These are phyloP conservation scores for Aspergillus egyptiacus DNA, from an alignment of 495 filamentous ascomycete species.

Conservation along the genomic window DNA sequence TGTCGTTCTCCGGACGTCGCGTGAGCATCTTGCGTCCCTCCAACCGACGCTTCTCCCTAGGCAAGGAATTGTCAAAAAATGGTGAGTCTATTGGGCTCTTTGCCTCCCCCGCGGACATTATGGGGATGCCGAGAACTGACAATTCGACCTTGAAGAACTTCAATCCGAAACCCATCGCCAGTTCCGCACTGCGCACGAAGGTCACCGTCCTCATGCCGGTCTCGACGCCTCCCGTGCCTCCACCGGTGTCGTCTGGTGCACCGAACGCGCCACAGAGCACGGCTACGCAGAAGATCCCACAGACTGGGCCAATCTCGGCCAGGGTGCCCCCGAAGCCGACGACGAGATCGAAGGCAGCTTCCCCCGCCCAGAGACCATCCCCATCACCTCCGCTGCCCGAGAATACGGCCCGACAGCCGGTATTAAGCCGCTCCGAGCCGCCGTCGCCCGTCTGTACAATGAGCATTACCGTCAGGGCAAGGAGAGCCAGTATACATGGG, in stretches of 20 bases:
- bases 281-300: slow-evolving; percentile 77
- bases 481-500: slow-evolving; percentile 90
- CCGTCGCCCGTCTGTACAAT: slow-evolving; percentile 92
- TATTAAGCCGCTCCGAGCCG: slow-evolving; percentile 82
- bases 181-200: slow-evolving; percentile 80
- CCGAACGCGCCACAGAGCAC: slow-evolving; percentile 71
- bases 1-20: slow-evolving; percentile 49
- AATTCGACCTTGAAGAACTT: slow-evolving; percentile 49
- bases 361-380: slow-evolving; percentile 72
- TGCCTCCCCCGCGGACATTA: neutral
- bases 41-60: slow-evolving; percentile 32
- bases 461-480: slow-evolving; percentile 84
- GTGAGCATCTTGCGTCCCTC: slow-evolving; percentile 42
- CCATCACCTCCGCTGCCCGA: slow-evolving; percentile 66
- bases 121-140: too few species aligned
- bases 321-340: slow-evolving; percentile 91
- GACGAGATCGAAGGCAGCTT: slow-evolving; percentile 90
- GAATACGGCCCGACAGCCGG: slow-evolving; percentile 94
- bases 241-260: slow-evolving; percentile 83
- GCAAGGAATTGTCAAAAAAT: slow-evolving; percentile 40
- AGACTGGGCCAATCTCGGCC: slow-evolving; percentile 87
- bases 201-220: slow-evolving; percentile 82
- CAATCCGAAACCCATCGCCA: slow-evolving; percentile 76
- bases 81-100: slow-evolving; percentile 26
- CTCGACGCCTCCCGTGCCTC: slow-evolving; percentile 78